Conservation (phyloP, 2,329 filamentous ascomycete genomes). For the Colletotrichum tabaci region DNA sequence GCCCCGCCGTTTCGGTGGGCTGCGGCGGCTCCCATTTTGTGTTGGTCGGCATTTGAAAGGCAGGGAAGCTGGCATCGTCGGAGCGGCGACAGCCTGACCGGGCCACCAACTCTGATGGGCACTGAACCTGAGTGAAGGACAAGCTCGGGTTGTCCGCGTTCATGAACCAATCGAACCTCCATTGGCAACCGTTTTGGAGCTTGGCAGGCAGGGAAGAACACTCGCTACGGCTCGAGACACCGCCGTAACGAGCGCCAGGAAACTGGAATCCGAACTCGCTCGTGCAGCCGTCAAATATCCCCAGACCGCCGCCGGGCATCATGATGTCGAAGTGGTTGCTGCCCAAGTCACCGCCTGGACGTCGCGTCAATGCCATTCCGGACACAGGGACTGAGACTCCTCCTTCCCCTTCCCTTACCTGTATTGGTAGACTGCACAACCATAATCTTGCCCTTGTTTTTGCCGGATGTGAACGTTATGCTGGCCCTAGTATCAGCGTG, state of each 20-base stretch:
- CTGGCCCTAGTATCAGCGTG: slow-evolving; percentile 51
- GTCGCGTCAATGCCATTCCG: neutral
- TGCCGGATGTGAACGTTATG: slow-evolving; percentile 66
- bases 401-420: slow-evolving; percentile 45
- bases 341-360: slow-evolving; percentile 63
- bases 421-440: slow-evolving; percentile 77
- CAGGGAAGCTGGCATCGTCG: slow-evolving; percentile 43
- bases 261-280: slow-evolving; percentile 58
- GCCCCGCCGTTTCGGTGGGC: slow-evolving; percentile 38
- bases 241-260: slow-evolving; percentile 69
- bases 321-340: slow-evolving; percentile 72
- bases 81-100: slow-evolving; percentile 53
- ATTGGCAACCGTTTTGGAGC: slow-evolving; percentile 71
- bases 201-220: slow-evolving; percentile 67
- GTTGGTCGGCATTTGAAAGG: slow-evolving; percentile 32
- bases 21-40: slow-evolving; percentile 31
- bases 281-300: slow-evolving; percentile 68
- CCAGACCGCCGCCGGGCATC: slow-evolving; percentile 70
- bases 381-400: neutral
- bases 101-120: slow-evolving; percentile 63
- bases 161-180: slow-evolving; percentile 76
- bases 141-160: slow-evolving; percentile 71
- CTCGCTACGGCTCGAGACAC: slow-evolving; percentile 63
- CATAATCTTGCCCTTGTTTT: slow-evolving; percentile 73
- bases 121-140: slow-evolving; percentile 68